Conservation (phyloP, 768 basidiomycete genomes). For the Lentinus tigrinus region DNA sequence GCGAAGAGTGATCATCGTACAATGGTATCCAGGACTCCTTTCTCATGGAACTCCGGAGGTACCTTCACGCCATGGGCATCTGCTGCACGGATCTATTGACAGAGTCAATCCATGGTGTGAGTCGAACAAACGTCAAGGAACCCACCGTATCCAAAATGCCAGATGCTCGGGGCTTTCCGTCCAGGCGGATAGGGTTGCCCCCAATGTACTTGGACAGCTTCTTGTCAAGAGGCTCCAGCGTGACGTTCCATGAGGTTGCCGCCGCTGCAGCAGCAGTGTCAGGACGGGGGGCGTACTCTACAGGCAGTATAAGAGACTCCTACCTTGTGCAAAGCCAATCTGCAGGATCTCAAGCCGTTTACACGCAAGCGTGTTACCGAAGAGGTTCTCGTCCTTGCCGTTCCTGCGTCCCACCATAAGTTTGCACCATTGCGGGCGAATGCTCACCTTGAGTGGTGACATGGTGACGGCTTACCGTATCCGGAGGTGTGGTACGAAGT, state of each 20-base stretch:
- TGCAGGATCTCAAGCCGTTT: conserved; percentile 64
- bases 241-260: conserved; percentile 59
- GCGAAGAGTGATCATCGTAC: conserved; percentile 25
- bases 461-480: conserved; percentile 46
- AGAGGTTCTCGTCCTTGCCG: conserved; percentile 65
- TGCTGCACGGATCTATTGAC: conserved; percentile 58
- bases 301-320: neutral
- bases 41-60: conserved; percentile 71
- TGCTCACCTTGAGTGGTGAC: neutral
- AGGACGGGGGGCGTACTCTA: neutral
- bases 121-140: neutral
- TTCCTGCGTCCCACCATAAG: conserved; percentile 43
- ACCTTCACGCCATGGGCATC: conserved; percentile 69
- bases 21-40: conserved; percentile 53
- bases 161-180: conserved; percentile 72
- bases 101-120: neutral
- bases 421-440: neutral
- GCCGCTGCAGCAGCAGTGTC: conserved; percentile 45
- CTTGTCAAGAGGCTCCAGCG: conserved; percentile 58
- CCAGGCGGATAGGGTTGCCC: conserved; percentile 68
- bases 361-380: conserved; percentile 69
- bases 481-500: conserved; percentile 48
- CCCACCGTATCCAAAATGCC: conserved; percentile 72
- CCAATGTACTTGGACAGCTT: conserved; percentile 68
- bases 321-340: conserved; percentile 64